Evolutionary conservation across 2,329 filamentous ascomycete species (phyloP), one percentile per base, ranked within the genome.

Genomic region (Xylaria sp.): DNA sequence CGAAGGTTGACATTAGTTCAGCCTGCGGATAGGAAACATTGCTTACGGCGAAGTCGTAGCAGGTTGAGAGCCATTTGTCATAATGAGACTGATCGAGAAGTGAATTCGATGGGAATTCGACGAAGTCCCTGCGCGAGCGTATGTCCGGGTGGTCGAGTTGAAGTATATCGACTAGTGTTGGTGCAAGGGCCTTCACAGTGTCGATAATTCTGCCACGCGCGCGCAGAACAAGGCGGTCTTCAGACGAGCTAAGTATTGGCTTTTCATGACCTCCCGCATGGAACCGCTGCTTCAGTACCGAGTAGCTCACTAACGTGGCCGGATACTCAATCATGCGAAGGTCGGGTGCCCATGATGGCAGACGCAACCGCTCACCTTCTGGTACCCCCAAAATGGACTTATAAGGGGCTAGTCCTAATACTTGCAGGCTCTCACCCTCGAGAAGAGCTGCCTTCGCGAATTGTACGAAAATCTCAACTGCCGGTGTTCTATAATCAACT

Each of bases 301-400:
- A 54, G 23, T 54, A 69, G 42, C 48, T 59, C 8, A 60, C 44
- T 16, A 42, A 16, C 35, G 63, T 16, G 16, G 6, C 23, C 21
- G 58, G 8, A n/a, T n/a, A n/a, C 12, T 5, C 4, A 5, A 32
- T 48, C 12, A 40, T 8, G 16, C 29, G 66, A 5, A 69, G 25
- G 35, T 69, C 66, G 2, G 66, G 66, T 2, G n/a, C 62, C 66
- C 66, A 69, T 12, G 66, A 65, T 23, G 66, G 66, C 8, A 69
- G 57, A 32, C 59, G 54, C 1, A 69, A 44, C 16, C 44, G 37
- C 10, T 44, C 10, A 9, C 18, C 5, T 8, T 29, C 51, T 25
- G 2, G 21, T 9, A 1, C 1, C 1, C 0, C 0, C 2, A 23
- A 13, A 12, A 0, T 2, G 4, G 16, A 9, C 32, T 16, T 44